These are phyloP conservation scores for Suillus alpinus DNA, from an alignment of 768 basidiomycete genomes.

Conservation along the genomic window DNA sequence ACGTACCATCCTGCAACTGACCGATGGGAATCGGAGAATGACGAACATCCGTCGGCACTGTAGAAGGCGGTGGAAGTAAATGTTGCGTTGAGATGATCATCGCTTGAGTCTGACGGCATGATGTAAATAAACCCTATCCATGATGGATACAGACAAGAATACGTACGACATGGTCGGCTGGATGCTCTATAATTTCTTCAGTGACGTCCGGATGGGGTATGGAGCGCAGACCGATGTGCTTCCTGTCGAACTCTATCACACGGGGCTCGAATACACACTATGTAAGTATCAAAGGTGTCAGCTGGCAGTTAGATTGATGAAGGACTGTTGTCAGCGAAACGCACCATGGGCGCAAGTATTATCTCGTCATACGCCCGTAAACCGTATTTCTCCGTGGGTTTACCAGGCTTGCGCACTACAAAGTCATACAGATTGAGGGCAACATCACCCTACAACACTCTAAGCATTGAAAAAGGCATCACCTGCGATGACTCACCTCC, in stretches of 20 bases:
- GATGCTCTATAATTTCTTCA: conserved; percentile 69
- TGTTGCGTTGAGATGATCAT: conserved; percentile 92
- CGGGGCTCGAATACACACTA: conserved; percentile 94
- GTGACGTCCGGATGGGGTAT: conserved; percentile 60
- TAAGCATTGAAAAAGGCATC: conserved; percentile 8
- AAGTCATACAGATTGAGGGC: conserved; percentile 91
- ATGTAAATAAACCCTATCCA: conserved; percentile 3
- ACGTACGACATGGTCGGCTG: conserved; percentile 51
- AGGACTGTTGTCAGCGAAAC: conserved; percentile 16
- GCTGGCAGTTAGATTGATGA: not conserved
- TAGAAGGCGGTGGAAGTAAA: conserved; percentile 43
- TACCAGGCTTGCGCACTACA: conserved; percentile 72
- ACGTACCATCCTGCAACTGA: conserved; percentile 27
- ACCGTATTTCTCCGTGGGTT: conserved; percentile 81
- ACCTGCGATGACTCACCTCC: conserved; percentile 56
- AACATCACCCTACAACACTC: conserved; percentile 66
- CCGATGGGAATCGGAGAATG: conserved; percentile 19
- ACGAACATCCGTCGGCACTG: conserved; percentile 25
- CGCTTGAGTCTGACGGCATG: conserved; percentile 64
- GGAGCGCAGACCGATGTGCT: conserved; percentile 49
- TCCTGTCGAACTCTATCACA: conserved; percentile 85
- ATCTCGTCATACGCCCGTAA: conserved; percentile 93
- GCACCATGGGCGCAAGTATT: conserved; percentile 90
- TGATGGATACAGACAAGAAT: not conserved
- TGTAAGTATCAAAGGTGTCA: not conserved